Evolutionary conservation across 2,329 filamentous ascomycete species (phyloP), one percentile per base, ranked within the genome.

Genomic region (Hypoxylon rubiginosum): DNA sequence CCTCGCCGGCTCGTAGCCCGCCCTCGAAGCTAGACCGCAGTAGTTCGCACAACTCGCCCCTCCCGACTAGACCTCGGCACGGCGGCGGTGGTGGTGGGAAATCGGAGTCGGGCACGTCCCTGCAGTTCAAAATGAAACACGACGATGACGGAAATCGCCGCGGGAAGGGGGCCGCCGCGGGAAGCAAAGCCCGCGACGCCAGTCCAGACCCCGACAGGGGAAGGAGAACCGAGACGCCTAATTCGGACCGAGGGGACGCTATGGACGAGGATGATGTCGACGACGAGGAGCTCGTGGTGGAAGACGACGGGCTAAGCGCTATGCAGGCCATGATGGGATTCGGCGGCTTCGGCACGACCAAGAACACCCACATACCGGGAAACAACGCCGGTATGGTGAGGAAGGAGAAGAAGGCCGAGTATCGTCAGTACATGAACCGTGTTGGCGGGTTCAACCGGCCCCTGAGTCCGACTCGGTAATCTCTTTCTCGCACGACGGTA

Each of bases 381-480:
- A 99, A 99, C 77, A 89, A 94, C 76, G 88, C 91, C 45, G 94
- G 92, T 59, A 93, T 85, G 0, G 89, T 97, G 56, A 85, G 91
- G 71, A 97, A 96, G 84, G 93, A 96, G 82, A 97, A 97, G 88
- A 94, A 93, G 88, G 92, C 91, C 13, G 88, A 97, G 83, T 98
- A 97, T 76, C 87, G 96, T 72, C 96, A 99, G 86, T 99, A 99
- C 80, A 99, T 99, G 89, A 96, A 96, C 76, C 87, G 92, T 61
- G 84, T 89, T 55, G 92, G 92, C 60, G 92, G 92, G 5, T 96
- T 96, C 83, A 96, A 95, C 77, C 82, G 92, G 73, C 92, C 92
- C 49, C 81, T 94, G 56, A 92, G 90, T 78, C 89, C 88, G n/a
- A 71, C 69, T 10, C 72, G 73, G 28, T 73, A 63, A 28, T 43